Percentiles rank a stretch among this genome's conserved stretches.
phyloP scores from a whole-genome alignment of 1,284 basidiomycete species.

The Ustilago bromivora region DNA sequence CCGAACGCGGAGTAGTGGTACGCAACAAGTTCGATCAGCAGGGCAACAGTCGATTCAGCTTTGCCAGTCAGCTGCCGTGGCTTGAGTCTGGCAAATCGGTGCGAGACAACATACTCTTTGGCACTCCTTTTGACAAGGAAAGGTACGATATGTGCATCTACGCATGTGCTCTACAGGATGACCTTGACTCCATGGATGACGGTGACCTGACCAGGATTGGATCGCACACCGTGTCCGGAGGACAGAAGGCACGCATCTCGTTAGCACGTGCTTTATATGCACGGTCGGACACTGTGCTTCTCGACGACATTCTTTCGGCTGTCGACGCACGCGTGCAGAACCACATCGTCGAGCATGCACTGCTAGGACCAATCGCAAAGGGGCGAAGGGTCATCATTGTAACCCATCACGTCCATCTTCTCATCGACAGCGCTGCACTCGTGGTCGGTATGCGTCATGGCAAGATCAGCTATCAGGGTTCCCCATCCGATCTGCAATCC shows the following conservation, averaged over 20 bases:
- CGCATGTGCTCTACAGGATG: constrained; percentile 61
- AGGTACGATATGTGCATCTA: constrained; percentile 58
- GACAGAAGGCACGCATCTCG: constrained; percentile 63
- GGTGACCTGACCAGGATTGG: constrained; percentile 65
- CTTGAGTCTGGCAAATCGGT: constrained; percentile 54
- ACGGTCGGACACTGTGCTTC: constrained; percentile 55
- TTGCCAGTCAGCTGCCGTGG: constrained; percentile 48
- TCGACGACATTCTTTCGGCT: constrained; percentile 66
- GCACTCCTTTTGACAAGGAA: constrained; percentile 38
- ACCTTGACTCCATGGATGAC: constrained; percentile 59
- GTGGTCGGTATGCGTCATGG: constrained; percentile 59
- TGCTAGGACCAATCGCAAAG: constrained; percentile 65
- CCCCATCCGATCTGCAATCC: constrained; percentile 20
- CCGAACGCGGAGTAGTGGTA: constrained; percentile 27
- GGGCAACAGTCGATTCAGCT: constrained; percentile 56
- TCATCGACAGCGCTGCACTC: constrained; percentile 35
- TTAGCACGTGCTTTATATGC: constrained; percentile 65
- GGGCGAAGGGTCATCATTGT: constrained; percentile 79
- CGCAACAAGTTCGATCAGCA: constrained; percentile 51
- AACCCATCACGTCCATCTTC: constrained; percentile 74
- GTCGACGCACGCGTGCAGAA: constrained; percentile 78
- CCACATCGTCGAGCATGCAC: constrained; percentile 63
- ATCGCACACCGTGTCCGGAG: constrained; percentile 62
- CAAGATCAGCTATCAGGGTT: constrained; percentile 33
- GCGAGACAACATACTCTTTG: constrained; percentile 62